phyloP scores from a whole-genome alignment of 1,139 yeast species.

The Meyerozyma guilliermondii region DNA sequence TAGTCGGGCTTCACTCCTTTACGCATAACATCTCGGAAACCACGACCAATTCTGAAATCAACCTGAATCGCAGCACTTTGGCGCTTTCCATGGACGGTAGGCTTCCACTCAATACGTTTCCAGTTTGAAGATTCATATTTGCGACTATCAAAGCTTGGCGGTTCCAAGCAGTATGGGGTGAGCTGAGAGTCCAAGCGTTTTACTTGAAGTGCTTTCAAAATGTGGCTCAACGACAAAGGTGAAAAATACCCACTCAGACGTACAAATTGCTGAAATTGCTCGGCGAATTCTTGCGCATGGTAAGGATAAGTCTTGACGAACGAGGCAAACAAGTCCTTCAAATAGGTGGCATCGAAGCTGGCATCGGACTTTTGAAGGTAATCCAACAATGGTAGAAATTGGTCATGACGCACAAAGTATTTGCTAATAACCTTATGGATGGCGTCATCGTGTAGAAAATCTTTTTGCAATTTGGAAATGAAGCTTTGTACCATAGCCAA shows the following conservation, averaged over 20 bases:
- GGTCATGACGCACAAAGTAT: conserved; percentile 20
- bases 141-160: conserved; percentile 10
- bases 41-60: conserved; percentile 28
- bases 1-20: conserved; percentile 36
- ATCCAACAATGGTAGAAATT: conserved; percentile 21
- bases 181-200: conserved; percentile 23
- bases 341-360: conserved; percentile 18
- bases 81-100: conserved; percentile 12
- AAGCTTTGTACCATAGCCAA: conserved; percentile 20
- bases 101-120: conserved; percentile 15
- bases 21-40: conserved; percentile 28
- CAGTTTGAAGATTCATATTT: conserved; percentile 20
- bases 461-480: conserved; percentile 21
- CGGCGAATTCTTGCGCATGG: conserved; percentile 21
- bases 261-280: conserved; percentile 22
- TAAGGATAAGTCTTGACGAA: conserved; percentile 34
- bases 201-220: conserved; percentile 15
- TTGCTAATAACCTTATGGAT: conserved; percentile 19
- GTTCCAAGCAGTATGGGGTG: conserved; percentile 24
- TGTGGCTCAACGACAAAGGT: conserved; percentile 5
- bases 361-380: conserved; percentile 18
- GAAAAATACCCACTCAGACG: conserved; percentile 6
- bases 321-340: conserved; percentile 22
- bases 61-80: conserved; percentile 20
- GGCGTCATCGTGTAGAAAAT: conserved; percentile 13